Conservation (phyloP, 2,329 filamentous ascomycete genomes). For the Exophiala alcalophila region DNA sequence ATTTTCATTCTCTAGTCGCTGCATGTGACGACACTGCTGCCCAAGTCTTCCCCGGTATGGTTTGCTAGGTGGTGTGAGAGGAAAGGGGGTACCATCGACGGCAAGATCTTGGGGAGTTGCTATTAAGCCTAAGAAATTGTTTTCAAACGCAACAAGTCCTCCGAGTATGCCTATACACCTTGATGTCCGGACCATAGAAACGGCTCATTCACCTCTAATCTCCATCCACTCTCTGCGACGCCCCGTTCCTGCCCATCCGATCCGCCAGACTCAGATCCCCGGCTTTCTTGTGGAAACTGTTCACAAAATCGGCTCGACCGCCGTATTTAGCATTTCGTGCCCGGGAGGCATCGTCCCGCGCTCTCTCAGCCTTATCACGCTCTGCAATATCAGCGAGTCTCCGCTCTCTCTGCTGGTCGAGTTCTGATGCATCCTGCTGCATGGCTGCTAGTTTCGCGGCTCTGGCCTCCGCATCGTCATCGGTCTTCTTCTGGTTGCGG, state of each 20-base stretch:
- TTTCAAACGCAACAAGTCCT: too few species aligned
- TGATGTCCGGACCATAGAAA: too few species aligned
- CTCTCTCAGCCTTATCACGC: constrained; percentile 61
- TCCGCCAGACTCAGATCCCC: constrained; percentile 44
- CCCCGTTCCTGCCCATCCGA: constrained; percentile 38
- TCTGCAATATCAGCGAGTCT: constrained; percentile 66
- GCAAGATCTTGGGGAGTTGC: too few species aligned
- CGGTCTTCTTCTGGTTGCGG: constrained; percentile 14
- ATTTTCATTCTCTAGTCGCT: too few species aligned
- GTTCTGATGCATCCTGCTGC: constrained; percentile 66
- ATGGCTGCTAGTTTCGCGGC: constrained; percentile 68
- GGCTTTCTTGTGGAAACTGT: constrained; percentile 59
- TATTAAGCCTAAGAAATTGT: too few species aligned
- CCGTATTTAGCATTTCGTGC: constrained; percentile 59
- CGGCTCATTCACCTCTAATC: too few species aligned
- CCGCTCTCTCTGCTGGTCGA: constrained; percentile 67
- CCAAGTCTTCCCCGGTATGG: too few species aligned
- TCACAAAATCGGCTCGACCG: constrained; percentile 63
- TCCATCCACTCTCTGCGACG: constrained; percentile 17
- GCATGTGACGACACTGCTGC: too few species aligned
- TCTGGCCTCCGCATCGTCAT: constrained; percentile 52
- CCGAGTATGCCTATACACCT: too few species aligned
- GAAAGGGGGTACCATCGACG: too few species aligned
- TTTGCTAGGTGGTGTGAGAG: too few species aligned
- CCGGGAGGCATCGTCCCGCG: constrained; percentile 65